These are phyloP conservation scores for Mycena alexandri DNA, from an alignment of 768 basidiomycete genomes.

Conservation along the genomic window DNA sequence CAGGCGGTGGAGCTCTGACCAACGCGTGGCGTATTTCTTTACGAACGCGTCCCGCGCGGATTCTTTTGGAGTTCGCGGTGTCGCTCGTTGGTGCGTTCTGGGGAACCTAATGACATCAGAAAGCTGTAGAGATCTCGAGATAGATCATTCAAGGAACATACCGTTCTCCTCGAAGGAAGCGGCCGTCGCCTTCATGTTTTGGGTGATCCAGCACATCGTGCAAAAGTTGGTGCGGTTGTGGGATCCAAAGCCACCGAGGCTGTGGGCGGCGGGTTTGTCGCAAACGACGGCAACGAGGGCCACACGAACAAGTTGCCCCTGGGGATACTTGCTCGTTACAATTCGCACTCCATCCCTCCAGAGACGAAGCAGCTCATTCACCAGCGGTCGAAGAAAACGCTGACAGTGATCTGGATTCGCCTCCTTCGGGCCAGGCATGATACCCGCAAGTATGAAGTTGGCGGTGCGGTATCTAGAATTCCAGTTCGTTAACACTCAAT, in stretches of 20 bases:
- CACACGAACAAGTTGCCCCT: slow-evolving; percentile 47
- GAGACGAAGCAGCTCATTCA: slow-evolving; percentile 43
- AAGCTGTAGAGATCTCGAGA: too few relatives aligned
- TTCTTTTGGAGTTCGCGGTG: slow-evolving; percentile 31
- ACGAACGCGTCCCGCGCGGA: slow-evolving; percentile 34
- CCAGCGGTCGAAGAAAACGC: slow-evolving; percentile 40
- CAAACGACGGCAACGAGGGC: slow-evolving; percentile 50
- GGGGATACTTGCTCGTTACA: slow-evolving; percentile 40
- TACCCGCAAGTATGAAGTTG: slow-evolving; percentile 42
- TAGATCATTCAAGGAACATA: not conserved
- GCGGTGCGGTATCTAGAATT: slow-evolving; percentile 41
- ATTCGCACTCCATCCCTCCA: slow-evolving; percentile 43
- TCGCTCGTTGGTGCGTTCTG: slow-evolving; percentile 27
- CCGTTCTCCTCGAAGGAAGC: slow-evolving; percentile 38
- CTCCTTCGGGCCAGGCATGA: slow-evolving; percentile 47
- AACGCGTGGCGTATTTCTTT: slow-evolving; percentile 29
- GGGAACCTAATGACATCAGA: slow-evolving; percentile 7
- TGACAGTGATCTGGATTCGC: slow-evolving; percentile 44
- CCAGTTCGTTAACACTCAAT: not conserved
- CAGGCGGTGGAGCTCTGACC: slow-evolving; percentile 42
- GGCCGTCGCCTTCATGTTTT: slow-evolving; percentile 38
- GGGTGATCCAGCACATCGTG: slow-evolving; percentile 50
- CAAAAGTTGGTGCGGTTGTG: slow-evolving; percentile 51
- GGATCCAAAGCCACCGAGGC: slow-evolving; percentile 46
- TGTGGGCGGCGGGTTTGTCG: slow-evolving; percentile 55